Evolutionary conservation across 495 filamentous ascomycete genomes (phyloP), one percentile per base, ranked within the genome.

Genomic region (Rostrohypoxylon terebratum): DNA sequence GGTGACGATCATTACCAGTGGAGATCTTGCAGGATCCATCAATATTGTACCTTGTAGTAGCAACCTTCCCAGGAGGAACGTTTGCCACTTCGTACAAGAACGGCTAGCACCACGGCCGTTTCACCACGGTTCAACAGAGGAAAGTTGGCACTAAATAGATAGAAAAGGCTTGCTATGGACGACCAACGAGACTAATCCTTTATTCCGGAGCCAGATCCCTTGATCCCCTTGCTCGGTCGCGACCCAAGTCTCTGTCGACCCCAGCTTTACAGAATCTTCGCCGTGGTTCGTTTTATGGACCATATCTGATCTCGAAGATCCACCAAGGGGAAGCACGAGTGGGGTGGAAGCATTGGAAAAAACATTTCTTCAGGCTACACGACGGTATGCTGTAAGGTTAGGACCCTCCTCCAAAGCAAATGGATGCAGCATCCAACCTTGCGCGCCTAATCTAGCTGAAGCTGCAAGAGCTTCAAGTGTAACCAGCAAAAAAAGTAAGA

Each of bases 71-170:
- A 48, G 20, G 21, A 13, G 40, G 18, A 40, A 33, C 55, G 63
- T 66, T 74, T 66, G 66, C 66, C 71, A 69, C 62, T 64, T 64
- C 38, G 48, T 60, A 66, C 66, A 47, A 68, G 31, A 61, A 64
- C 44, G 62, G 55, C 54, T 58, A 66, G 55, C 45, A 55, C 59
- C 53, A 23, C 61, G 54, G 47, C 33, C 18, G 66, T 69, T 69
- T 74, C 57, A 73, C 20, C 34, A 53, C 16, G 59, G 47, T 53
- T 51, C 65, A 55, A 55, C 65, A 68, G 63, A 65, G 48, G 48
- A 66, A 20, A 65, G 38, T 58, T 73, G 33, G 55, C 42, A 61
- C 60, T 47, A 61, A 59, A 65, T 13, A 42, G 20, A 13, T 45
- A 47, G 21, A 58, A 47, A 21, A 8, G 45, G 18, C 44, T 58